phyloP scores from a whole-genome alignment of 1,139 yeast genomes.

The Hansenula sp. region DNA sequence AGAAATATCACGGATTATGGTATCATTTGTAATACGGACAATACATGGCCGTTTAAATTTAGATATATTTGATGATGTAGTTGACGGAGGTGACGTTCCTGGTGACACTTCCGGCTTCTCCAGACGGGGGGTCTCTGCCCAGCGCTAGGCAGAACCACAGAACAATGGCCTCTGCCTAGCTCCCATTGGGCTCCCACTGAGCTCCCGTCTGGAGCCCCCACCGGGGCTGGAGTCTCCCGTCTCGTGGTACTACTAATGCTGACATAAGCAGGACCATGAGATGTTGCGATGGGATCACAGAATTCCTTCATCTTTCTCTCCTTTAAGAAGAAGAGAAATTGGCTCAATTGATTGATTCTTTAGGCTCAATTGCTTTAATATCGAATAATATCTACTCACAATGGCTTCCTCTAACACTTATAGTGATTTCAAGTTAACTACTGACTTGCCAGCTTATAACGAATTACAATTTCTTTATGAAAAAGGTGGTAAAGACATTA shows the following conservation, averaged over 20 bases:
- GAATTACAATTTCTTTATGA: conserved; percentile 69
- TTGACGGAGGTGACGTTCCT: conserved; percentile 77
- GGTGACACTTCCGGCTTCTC: conserved; percentile 53
- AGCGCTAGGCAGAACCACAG: too few relatives aligned
- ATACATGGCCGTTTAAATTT: conserved; percentile 59
- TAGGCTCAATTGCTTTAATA: not conserved
- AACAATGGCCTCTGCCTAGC: too few relatives aligned
- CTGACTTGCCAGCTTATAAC: conserved; percentile 84
- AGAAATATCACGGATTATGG: too few relatives aligned
- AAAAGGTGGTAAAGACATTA: conserved; percentile 57
- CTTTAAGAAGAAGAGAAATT: too few relatives aligned
- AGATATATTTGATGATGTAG: too few relatives aligned
- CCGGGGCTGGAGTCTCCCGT: too few relatives aligned
- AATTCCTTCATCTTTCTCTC: too few relatives aligned
- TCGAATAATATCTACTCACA: not conserved
- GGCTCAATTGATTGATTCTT: not conserved
- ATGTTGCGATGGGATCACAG: too few relatives aligned
- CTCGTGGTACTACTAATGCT: too few relatives aligned
- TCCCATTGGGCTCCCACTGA: too few relatives aligned
- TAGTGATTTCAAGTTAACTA: conserved; percentile 52
- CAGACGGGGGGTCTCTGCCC: not conserved
- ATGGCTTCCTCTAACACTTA: conserved; percentile 1
- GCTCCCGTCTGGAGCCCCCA: too few relatives aligned
- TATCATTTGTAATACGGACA: not conserved
- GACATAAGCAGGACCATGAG: too few relatives aligned